Base-by-base conservation (phyloP, 179 eudicot genomes). In the Nepenthes alata region DNA sequence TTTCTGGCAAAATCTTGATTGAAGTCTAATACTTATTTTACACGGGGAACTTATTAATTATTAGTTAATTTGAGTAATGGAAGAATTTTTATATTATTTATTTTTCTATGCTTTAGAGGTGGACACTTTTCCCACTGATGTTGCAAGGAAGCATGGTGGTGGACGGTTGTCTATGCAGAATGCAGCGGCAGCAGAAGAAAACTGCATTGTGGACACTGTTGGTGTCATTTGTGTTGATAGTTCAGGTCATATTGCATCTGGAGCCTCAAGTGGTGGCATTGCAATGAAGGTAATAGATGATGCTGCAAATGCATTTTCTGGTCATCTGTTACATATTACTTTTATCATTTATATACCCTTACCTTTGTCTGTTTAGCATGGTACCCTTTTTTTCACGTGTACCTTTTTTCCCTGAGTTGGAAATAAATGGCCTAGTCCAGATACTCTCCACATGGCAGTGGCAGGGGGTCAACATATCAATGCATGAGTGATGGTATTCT, bases 221-320 rank as follows among this genome's bases (percentile, higher is more conserved):
- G 99, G 99, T 64, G 99, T 91, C 59, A 81, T 94, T 67, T 94
- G 99, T 75, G 72, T 94, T 49, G 99, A 94, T 70, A 60, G 73
- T 56, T 75, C 75, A 52, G 97, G 99, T 61, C 70, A 73, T 44
- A 73, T 94, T 62, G 99, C 95, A 65, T 81, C 95, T 71, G 99
- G 96, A 69, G 88, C 96, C 35, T 94, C 99, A 64, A 94, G 99
- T 73, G 99, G 99, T 71, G 99, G 99, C 45, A 88, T 87, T 74
- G 96, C 97, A 45, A 68, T 94, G 78, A 94, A 94, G 97, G 99
- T 94, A 70, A 9, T 45, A 14, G 53, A 35, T 6, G 50, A 7
- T 45, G 48, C 60, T 47, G 47, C 39, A 36, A 36, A 10, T 59
- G 5, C 11, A 16, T 37, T 66, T 38, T 1, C 35, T 64, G 45